Base-by-base conservation (phyloP, 305 asterid genomes). In the Coffea humblotiana region DNA sequence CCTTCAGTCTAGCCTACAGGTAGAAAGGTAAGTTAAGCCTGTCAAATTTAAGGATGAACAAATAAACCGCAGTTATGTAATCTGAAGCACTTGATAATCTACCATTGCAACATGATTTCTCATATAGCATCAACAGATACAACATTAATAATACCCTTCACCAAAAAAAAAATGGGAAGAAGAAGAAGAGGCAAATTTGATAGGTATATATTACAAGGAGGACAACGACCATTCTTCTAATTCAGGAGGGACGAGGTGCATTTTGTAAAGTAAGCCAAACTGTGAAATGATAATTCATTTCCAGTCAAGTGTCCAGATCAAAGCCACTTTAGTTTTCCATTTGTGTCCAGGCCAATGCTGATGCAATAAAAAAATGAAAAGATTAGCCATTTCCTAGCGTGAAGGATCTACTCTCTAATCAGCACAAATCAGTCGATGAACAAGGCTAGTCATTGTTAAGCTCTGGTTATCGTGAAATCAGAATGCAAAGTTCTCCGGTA, bases 1-100 rank as follows among this genome's bases (percentile, higher is more conserved):
- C 65, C 49, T 68, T 80, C 61, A 56, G 75, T 43, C 14, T 47
- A 45, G 27, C 83, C 79, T 75, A 75, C 27, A 51, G 0, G 43
- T 13, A 19, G 14, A 68, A 67, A 61, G 12, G 73, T 7, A 64
- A 48, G 66, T 51, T 76, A 76, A 48, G 21, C 21, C 43, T 64
- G 18, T 29, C 27, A 1, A 47, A 29, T 43, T 71, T 63, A 61
- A 69, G 56, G 56, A 45, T 27, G 14, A 40, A 29, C 37, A 23
- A 7, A 60, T 21, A 18, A 47, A n/a, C 8, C 43, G 21, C 40
- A 21, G 35, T 45, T 21, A 40, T 60, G 23, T 37, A 25, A 25
- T 75, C 25, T 52, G n/a, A 48, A 3, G 14, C 69, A 19, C 35
- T 61, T 48, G 21, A 23, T 35, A 4, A 45, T 75, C 58, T 13